A percentile compares a stretch with the other conserved stretches of the same genome.
These are phyloP conservation scores for Xylariaceae sp. DNA, from an alignment of 2,329 filamentous ascomycete species.

Conservation along the genomic window DNA sequence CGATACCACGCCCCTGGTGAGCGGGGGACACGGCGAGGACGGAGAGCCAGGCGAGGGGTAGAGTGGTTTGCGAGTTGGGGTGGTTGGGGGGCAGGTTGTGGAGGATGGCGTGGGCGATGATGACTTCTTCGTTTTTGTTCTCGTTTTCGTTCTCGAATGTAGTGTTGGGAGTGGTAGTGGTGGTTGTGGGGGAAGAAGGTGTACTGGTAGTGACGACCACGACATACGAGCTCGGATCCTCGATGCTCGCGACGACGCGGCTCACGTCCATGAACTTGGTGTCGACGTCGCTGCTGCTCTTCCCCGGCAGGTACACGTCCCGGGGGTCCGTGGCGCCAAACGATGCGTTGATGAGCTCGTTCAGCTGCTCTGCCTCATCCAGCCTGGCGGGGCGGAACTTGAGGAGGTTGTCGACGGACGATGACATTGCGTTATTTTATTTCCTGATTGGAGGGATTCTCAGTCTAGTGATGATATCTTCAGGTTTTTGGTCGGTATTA, in stretches of 20 bases:
- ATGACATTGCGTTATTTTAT: too few species aligned
- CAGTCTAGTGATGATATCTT: too few species aligned
- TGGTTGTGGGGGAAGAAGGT: too few species aligned
- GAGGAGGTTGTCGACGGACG: too few species aligned
- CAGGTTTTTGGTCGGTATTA: too few species aligned
- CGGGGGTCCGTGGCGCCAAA: neutral
- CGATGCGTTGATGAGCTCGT: neutral
- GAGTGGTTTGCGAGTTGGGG: too few species aligned
- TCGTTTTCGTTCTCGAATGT: too few species aligned
- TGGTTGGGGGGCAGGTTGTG: constrained; percentile 23
- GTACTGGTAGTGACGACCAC: neutral
- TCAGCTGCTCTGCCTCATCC: too few species aligned
- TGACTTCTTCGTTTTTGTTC: neutral
- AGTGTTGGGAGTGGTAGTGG: too few species aligned
- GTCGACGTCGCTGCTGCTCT: neutral
- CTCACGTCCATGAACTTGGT: neutral
- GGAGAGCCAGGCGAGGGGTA: constrained; percentile 39
- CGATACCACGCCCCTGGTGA: constrained; percentile 40
- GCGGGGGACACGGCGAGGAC: constrained; percentile 43
- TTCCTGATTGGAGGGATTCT: too few species aligned
- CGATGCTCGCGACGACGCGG: neutral
- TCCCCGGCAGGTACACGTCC: neutral
- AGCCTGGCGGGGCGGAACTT: too few species aligned
- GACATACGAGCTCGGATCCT: neutral
- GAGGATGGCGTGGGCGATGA: constrained; percentile 43